A percentile compares a stretch with the other conserved stretches of the same genome.
Conservation (phyloP, 2,329 filamentous ascomycete species). For the Aspergillus ochraceoroseus region DNA sequence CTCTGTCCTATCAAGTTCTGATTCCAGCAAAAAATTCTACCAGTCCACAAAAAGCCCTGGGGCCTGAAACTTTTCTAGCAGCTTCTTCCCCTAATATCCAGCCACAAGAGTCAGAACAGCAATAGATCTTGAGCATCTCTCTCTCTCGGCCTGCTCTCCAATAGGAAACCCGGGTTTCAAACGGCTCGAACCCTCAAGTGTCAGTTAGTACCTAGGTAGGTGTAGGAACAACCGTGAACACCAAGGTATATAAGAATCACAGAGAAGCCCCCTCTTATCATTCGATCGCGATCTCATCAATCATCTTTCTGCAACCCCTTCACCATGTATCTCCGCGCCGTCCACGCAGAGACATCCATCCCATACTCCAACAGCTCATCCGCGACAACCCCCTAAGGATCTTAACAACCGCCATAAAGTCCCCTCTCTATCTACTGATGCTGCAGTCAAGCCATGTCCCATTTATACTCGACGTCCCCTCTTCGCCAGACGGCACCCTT, state of each 20-base stretch:
- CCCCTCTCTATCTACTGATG: slow-evolving; percentile 48
- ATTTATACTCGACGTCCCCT: slow-evolving; percentile 51
- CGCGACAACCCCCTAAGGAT: slow-evolving; percentile 58
- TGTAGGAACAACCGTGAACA: too few relatives aligned
- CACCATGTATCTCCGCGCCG: slow-evolving; percentile 54
- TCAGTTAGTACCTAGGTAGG: not conserved
- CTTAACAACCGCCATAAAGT: slow-evolving; percentile 58
- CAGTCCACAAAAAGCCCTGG: too few relatives aligned
- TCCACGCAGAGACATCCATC: slow-evolving; percentile 51
- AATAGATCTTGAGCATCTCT: too few relatives aligned
- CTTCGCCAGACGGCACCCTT: slow-evolving; percentile 22
- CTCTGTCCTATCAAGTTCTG: too few relatives aligned
- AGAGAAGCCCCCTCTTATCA: not conserved
- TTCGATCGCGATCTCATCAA: not conserved
- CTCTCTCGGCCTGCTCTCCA: too few relatives aligned
- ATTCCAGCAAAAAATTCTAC: too few relatives aligned
- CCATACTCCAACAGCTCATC: slow-evolving; percentile 51
- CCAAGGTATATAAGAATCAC: slow-evolving; percentile 9
- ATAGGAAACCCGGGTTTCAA: slow-evolving; percentile 1
- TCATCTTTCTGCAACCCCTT: not conserved
- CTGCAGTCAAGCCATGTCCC: slow-evolving; percentile 60
- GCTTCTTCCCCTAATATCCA: too few relatives aligned
- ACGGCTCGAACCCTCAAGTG: not conserved
- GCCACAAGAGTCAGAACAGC: too few relatives aligned
- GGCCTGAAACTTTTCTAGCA: too few relatives aligned